A percentile compares a stretch with the other conserved stretches of the same genome.
These are phyloP conservation scores for Xerocomus cyaneibrunnescens DNA, from an alignment of 1,284 basidiomycete species.

Conservation along the genomic window DNA sequence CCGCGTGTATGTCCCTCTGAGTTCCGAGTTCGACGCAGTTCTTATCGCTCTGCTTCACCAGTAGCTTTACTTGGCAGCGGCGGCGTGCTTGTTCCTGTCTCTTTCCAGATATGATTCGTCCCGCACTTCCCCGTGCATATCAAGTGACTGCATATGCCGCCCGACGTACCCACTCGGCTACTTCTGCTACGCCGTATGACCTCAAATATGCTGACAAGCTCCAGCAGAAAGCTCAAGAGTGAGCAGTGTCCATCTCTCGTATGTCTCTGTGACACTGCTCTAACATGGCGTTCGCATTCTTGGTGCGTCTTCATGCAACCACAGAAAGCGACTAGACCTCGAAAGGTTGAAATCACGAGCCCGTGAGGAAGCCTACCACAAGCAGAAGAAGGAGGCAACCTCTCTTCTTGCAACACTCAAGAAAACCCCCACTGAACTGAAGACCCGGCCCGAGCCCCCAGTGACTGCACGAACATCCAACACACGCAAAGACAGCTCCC, in stretches of 20 bases:
- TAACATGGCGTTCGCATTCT: constrained; percentile 13
- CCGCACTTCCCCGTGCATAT: background rate
- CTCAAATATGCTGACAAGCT: constrained; percentile 51
- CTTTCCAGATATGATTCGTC: constrained; percentile 3
- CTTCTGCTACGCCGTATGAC: constrained; percentile 19
- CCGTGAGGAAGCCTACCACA: constrained; percentile 38
- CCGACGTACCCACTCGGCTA: constrained; percentile 18
- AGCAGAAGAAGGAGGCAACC: constrained; percentile 27
- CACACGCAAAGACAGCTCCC: constrained; percentile 63
- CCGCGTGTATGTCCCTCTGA: background rate
- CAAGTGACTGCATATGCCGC: background rate
- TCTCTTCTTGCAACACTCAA: constrained; percentile 14
- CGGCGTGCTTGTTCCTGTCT: background rate
- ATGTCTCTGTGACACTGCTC: constrained; percentile 3
- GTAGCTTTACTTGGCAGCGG: too few relatives aligned
- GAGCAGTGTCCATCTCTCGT: constrained; percentile 27
- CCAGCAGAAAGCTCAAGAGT: constrained; percentile 45
- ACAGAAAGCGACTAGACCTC: constrained; percentile 46
- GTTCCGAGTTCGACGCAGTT: too few relatives aligned
- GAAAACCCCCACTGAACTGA: background rate
- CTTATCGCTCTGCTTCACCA: too few relatives aligned
- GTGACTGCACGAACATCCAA: constrained; percentile 12
- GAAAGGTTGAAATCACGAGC: constrained; percentile 40
- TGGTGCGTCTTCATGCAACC: background rate
- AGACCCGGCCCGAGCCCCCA: background rate